phyloP scores from a whole-genome alignment of 768 basidiomycete genomes.

The Lentinula aciculospora region DNA sequence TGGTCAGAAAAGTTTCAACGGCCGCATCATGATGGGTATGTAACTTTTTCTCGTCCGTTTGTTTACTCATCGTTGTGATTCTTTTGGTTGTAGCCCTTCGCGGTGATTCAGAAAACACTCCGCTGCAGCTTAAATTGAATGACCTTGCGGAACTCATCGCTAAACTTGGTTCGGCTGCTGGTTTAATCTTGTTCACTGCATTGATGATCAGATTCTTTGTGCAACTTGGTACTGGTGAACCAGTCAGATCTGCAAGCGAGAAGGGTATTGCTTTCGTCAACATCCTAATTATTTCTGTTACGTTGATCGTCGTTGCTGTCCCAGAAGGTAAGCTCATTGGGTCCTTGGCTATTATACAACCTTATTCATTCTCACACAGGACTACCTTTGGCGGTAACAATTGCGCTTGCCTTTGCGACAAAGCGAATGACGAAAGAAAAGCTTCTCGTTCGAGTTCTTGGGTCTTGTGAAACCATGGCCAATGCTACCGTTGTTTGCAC shows the following conservation, averaged over 20 bases:
- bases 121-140: constrained; percentile 92
- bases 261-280: constrained; percentile 91
- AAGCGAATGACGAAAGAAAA: constrained; percentile 98
- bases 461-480: constrained; percentile 98
- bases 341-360: not conserved
- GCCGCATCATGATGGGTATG: constrained; percentile 96
- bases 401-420: constrained; percentile 95
- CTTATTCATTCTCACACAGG: constrained; percentile 28
- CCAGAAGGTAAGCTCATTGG: constrained; percentile 56
- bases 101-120: constrained; percentile 83
- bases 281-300: constrained; percentile 92
- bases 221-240: constrained; percentile 60
- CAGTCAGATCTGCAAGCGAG: constrained; percentile 61
- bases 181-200: constrained; percentile 71
- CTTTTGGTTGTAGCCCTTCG: constrained; percentile 57
- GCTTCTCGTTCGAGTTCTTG: constrained; percentile 89
- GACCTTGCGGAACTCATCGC: constrained; percentile 92
- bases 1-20: constrained; percentile 90
- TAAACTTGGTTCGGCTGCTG: constrained; percentile 79
- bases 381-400: constrained; percentile 90
- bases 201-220: constrained; percentile 96
- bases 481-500: constrained; percentile 95
- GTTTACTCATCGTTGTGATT: not conserved
- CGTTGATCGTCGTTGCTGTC: constrained; percentile 82
- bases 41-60: constrained; percentile 9